Evolutionary conservation across 192 early-diverging fungal genomes (phyloP).

Genomic region (Umbelopsis vinacea): DNA sequence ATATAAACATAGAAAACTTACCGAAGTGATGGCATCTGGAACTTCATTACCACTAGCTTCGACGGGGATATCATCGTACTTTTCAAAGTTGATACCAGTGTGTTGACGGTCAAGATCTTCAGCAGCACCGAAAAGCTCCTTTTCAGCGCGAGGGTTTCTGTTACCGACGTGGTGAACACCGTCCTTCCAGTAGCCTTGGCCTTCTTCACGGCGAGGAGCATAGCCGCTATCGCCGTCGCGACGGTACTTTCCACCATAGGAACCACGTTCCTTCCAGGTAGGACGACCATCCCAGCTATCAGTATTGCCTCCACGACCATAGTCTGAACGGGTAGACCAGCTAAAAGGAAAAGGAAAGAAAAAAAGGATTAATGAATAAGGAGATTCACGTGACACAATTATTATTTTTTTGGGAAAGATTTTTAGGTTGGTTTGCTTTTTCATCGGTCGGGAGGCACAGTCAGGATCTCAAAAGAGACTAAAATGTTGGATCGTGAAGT

Average conservation of each 20-base stretch:
- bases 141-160: conserved; percentile 79
- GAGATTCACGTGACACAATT: conserved; percentile 14
- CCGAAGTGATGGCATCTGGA: conserved; percentile 62
- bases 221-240: conserved; percentile 48
- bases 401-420: not conserved
- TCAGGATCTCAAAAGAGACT: not conserved
- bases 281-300: conserved; percentile 36
- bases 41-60: conserved; percentile 79
- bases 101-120: conserved; percentile 80
- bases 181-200: conserved; percentile 70
- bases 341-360: not conserved
- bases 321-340: conserved; percentile 32
- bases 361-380: not conserved
- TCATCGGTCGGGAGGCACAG: not conserved
- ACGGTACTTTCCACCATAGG: conserved; percentile 45
- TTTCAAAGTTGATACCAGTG: conserved; percentile 98
- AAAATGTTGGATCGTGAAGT: no score
- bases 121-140: conserved; percentile 72
- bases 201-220: conserved; percentile 46
- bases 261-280: conserved; percentile 47
- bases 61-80: conserved; percentile 98
- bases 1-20: not conserved
- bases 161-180: conserved; percentile 81
- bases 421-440: not conserved
- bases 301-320: conserved; percentile 46